Evolutionary conservation across 192 early-diverging fungal genomes (phyloP), one percentile per base, ranked within the genome.

Genomic region (Coemansia erecta): DNA sequence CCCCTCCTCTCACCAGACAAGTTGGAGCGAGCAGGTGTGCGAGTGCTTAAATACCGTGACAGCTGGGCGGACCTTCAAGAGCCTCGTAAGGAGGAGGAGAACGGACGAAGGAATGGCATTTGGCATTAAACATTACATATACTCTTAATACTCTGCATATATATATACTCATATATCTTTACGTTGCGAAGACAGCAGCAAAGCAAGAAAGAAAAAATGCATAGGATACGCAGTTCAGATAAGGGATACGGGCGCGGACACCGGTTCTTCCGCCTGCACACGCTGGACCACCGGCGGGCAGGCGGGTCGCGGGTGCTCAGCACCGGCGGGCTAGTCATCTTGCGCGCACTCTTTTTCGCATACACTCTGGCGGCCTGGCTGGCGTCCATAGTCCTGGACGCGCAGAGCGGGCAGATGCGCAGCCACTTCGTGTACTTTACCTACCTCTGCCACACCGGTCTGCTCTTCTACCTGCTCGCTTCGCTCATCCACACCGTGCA

Each of bases 381-480:
- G 44, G 17, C 47, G 17, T 47, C 66, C 8, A 52, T 80, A 1
- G 21, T 63, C 8, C 39, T 61, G 40, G 70, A 69, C 15, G 55
- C 58, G 24, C 40, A 61, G 24, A 26, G 59, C 23, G 70, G 63
- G 7, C 14, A 39, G 1, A 67, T 69, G 21, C 26, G 39, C 5
- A 37, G 53, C 1, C 67, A 73, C 28, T 80, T 80, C 66, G 64
- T 66, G 10, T 73, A 73, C 43, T 73, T 80, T 41, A 80, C 77
- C 4, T 52, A 73, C 51, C 68, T 80, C 19, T 62, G 63, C 45
- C 63, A 73, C 57, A 80, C 77, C 8, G 77, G 77, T 0, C 60
- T 80, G 11, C 6, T 70, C 1, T 64, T 53, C 5, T 80, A 73
- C 44, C 42, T 72, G 0, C 63, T 48, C 0, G 56, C 69, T 0